Evolutionary conservation across 495 filamentous ascomycete genomes (phyloP), one percentile per base, ranked within the genome.

Genomic region (Venustampulla echinocandica): DNA sequence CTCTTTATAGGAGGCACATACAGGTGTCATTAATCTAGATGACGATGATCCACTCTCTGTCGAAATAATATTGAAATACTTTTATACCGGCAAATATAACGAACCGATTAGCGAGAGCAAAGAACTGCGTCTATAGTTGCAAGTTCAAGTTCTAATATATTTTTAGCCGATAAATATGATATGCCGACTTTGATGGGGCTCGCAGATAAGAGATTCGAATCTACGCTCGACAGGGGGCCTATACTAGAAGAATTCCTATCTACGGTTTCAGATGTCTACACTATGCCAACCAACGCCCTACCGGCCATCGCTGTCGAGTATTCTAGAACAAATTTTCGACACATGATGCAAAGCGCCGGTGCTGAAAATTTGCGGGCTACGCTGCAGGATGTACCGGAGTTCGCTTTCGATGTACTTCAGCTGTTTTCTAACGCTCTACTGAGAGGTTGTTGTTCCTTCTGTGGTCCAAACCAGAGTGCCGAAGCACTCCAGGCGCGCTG

Each of bases 41-140:
- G 46, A 49, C 38, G 46, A 49, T 35, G 46, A 49, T 42, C 46
- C 46, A 18, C 37, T 38, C 11, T 21, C 32, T 7, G 51, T 54
- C 19, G 38, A 44, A 17, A 30, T 32, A 14, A 44, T 54, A 47
- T 38, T 54, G 11, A 44, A 32, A 32, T 54, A 19, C 30, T 34
- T 54, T 0, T 54, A 54, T 38, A 54, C 49, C n/a, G 37, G 37
- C n/a, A n/a, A n/a, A 34, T 45, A 45, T 17, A 33, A 45, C 27
- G 42, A 45, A 17, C 42, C 27, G 10, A 35, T 18, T 35, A 20
- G 35, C n/a, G 42, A 45, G 42, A 45, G 25, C 24, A 20, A 40
- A 38, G 27, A 30, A 5, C 5, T 47, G 5, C 32, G 15, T 13
- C 18, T 39, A 4, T 19, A 47, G 34, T 25, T 47, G 19, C 15